phyloP scores from a whole-genome alignment of 176 grass and related monocot species.

The Melocanna baccifera region DNA sequence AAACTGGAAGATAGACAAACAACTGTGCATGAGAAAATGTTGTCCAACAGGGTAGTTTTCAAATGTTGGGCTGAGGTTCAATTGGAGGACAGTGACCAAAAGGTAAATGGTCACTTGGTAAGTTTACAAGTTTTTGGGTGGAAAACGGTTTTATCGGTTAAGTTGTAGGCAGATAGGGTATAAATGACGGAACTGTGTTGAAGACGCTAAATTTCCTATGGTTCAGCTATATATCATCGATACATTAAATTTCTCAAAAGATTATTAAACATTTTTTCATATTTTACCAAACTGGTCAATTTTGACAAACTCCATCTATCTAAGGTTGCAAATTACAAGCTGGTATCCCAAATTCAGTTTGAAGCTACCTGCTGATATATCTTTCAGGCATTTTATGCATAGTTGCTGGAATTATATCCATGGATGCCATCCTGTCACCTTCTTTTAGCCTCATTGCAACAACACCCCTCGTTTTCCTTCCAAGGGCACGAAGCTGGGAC shows the following conservation, averaged over 20 bases:
- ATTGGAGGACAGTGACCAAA: neutral
- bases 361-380: conserved; percentile 44
- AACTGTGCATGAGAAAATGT: neutral
- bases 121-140: neutral
- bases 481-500: conserved; percentile 66
- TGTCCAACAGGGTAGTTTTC: neutral
- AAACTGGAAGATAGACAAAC: neutral
- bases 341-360: neutral
- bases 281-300: neutral
- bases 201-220: neutral
- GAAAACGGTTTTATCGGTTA: neutral
- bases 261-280: neutral
- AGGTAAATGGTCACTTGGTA: neutral
- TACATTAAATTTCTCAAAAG: neutral
- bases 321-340: neutral
- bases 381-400: conserved; percentile 61
- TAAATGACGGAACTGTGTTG: neutral
- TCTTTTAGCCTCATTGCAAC: conserved; percentile 79
- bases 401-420: conserved; percentile 80
- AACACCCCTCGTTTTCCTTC: conserved; percentile 79
- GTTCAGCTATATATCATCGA: neutral
- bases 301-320: conserved; percentile 7
- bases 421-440: conserved; percentile 79
- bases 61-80: neutral
- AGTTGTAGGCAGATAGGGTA: neutral